Evolutionary conservation across 495 filamentous ascomycete genomes (phyloP), one percentile per base, ranked within the genome.

Genomic region (Sphaerosporella brunnea): DNA sequence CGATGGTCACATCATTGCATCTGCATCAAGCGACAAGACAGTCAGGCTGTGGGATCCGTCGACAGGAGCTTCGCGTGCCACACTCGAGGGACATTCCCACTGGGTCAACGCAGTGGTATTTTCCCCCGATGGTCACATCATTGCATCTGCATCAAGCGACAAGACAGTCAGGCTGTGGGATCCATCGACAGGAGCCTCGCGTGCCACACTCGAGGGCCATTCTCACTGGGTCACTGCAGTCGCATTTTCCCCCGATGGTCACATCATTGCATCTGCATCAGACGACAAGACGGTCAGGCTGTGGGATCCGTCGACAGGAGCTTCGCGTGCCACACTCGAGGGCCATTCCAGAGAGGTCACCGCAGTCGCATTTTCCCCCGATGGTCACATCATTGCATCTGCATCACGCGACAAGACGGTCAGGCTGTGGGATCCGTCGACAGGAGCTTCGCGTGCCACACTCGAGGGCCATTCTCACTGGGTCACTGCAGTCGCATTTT

Each of bases 151-250:
- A 32, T 32, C 28, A 13, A 13, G 7, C 13, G 28, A 32, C 28
- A 32, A 5, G 13, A 32, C 28, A 5, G 28, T 32, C 28, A 5
- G 28, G 28, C 28, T 32, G 7, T 32, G 28, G 28, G 28, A 32
- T 32, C 28, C 28, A 5, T 5, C 28, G 28, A 32, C 28, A 13
- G 28, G 28, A 32, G 13, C 28, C 28, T 32, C 7, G 7, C 28
- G 28, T 13, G 28, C 28, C 28, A 32, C 28, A 5, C 28, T 25
- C 16, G 38, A 15, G 20, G 48, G 47, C 23, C 94, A 68, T 77
- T 97, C 39, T 93, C 52, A 51, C 46, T 59, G 65, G 53, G 48
- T 65, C 36, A 50, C 9, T 40, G 57, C 36, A 7, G 58, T 68
- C 1, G 28, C 28, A 32, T 32, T 32, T 13, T 32, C 28, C 7